Evolutionary conservation across 345 rosid species (phyloP).

Genomic region (Brassica cretica): DNA sequence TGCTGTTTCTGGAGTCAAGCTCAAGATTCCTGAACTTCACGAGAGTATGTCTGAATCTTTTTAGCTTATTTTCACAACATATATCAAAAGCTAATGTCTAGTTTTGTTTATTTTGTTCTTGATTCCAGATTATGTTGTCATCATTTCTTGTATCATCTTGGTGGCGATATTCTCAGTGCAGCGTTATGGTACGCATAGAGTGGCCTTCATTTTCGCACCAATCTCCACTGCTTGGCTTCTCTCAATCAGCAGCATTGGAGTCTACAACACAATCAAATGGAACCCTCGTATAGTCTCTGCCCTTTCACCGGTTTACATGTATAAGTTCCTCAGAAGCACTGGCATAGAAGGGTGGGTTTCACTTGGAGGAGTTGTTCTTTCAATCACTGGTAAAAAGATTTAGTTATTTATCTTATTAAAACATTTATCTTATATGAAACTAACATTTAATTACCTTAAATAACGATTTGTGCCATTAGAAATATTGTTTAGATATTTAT

Average conservation of each 20-base stretch:
- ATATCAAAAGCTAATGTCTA: constrained; percentile 3
- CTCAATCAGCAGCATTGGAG: constrained; percentile 65
- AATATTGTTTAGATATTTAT: no score
- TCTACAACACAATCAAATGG: constrained; percentile 74
- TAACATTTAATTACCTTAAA: no score
- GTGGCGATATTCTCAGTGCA: constrained; percentile 86
- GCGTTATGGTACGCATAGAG: constrained; percentile 77
- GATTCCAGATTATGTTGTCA: constrained; percentile 61
- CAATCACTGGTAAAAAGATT: constrained; percentile 62
- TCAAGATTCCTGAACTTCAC: constrained; percentile 58
- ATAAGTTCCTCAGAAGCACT: constrained; percentile 63
- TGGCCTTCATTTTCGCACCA: constrained; percentile 81
- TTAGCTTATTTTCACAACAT: neutral
- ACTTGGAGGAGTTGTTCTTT: constrained; percentile 86
- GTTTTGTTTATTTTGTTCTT: neutral
- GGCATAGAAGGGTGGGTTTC: constrained; percentile 86
- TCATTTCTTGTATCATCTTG: constrained; percentile 65
- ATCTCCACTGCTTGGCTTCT: constrained; percentile 76
- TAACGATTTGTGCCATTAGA: no score
- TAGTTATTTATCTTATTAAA: neutral
- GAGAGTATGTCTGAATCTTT: constrained; percentile 54
- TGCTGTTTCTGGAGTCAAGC: constrained; percentile 73
- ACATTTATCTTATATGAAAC: neutral
- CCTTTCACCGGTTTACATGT: constrained; percentile 80
- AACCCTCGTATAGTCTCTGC: constrained; percentile 66